Evolutionary conservation across 495 filamentous ascomycete genomes (phyloP), one percentile per base, ranked within the genome.

Genomic region (Tuber aestivum): DNA sequence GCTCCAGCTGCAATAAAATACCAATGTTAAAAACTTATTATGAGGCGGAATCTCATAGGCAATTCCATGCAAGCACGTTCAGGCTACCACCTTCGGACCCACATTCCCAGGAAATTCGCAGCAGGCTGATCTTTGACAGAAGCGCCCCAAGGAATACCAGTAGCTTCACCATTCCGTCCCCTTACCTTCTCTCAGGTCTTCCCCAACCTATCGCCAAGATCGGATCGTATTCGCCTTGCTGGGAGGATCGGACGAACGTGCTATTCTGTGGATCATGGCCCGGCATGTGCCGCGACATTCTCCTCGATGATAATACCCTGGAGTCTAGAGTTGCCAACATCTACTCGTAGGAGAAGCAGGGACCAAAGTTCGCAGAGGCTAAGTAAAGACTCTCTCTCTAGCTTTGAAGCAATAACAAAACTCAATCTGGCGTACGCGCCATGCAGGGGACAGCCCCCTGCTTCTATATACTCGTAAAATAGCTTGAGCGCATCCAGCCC

Each of bases 401-500:
- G n/a, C 18, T 65, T 65, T 10, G 56, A 65, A 65, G 56, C 9
- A 65, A 65, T 27, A 65, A 65, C 56, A 65, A 65, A 65, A 65
- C 56, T 65, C n/a, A 65, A 65, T 65, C 56, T 65, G 56, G 56
- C n/a, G 56, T 65, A 65, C 56, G 56, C 56, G 56, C 56, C 56
- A 65, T 65, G 56, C 56, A 65, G 56, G 56, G 56, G 56, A 65
- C 27, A 5, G 23, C 56, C 56, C 56, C 56, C 56, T 65, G 56
- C 56, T 32, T 65, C 27, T 32, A 14, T 32, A 65, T 32, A 65
- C 12, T 14, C 56, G 27, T 18, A 65, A 65, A 65, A 65, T 65
- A 32, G 56, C 56, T 65, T 65, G 56, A 65, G 56, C 56, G 56
- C 27, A 65, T 65, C n/a, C 18, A 32, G 56, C 56, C 56, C 56